A percentile compares a stretch with the other conserved stretches of the same genome.
Evolutionary conservation across 257 asterid genomes (phyloP).

Genomic region (Salvia rosmarinus): DNA sequence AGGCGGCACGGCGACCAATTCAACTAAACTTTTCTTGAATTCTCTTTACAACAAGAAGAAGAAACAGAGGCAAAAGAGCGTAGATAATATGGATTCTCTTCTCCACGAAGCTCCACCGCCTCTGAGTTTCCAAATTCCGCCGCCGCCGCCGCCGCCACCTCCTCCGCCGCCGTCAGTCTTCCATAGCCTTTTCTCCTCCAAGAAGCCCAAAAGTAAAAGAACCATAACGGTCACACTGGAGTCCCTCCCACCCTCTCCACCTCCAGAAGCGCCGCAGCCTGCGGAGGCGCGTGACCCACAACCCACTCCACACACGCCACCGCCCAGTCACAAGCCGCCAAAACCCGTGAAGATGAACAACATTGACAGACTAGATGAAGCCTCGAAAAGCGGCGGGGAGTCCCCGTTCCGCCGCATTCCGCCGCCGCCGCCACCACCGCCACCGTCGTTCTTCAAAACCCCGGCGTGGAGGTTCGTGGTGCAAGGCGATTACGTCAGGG

Average conservation of each 20-base stretch:
- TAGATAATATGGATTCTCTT: constrained; percentile 67
- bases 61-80: constrained; percentile 70
- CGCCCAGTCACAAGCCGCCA: constrained; percentile 31
- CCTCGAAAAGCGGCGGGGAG: constrained; percentile 64
- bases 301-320: constrained; percentile 29
- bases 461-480: constrained; percentile 82
- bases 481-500: constrained; percentile 80
- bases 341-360: constrained; percentile 35
- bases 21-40: constrained; percentile 72
- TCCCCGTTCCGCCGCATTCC: constrained; percentile 66
- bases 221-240: constrained; percentile 47
- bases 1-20: constrained; percentile 52
- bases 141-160: constrained; percentile 53
- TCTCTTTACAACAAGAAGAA: constrained; percentile 77
- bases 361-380: constrained; percentile 50
- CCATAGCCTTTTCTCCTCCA: constrained; percentile 60
- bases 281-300: constrained; percentile 40
- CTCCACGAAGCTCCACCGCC: constrained; percentile 57
- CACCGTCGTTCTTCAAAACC: constrained; percentile 60
- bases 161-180: constrained; percentile 66
- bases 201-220: constrained; percentile 61
- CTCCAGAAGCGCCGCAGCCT: constrained; percentile 37
- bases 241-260: constrained; percentile 31
- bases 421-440: constrained; percentile 86
- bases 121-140: constrained; percentile 44